Conservation (phyloP, 768 basidiomycete species). For the Lanmaoa pseudosensibilis region DNA sequence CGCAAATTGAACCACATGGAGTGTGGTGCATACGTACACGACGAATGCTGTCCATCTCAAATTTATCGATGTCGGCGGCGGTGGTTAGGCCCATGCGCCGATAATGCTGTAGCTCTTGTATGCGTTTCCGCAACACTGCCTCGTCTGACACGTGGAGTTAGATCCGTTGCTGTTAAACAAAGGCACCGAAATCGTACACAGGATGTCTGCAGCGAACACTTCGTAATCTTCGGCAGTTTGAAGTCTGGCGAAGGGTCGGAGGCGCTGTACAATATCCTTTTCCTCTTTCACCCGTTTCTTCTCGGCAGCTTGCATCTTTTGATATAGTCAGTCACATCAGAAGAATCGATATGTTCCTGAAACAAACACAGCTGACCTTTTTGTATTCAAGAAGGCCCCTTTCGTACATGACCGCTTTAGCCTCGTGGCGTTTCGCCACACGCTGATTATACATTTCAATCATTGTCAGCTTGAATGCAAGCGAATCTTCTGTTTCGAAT, state of each 20-base stretch:
- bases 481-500: conserved; percentile 79
- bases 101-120: conserved; percentile 89
- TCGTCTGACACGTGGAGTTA: conserved; percentile 60
- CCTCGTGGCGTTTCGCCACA: conserved; percentile 79
- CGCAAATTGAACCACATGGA: background rate
- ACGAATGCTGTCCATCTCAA: conserved; percentile 70
- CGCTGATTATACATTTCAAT: conserved; percentile 91
- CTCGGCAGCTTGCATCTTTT: conserved; percentile 85
- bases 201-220: conserved; percentile 78
- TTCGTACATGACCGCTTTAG: conserved; percentile 89
- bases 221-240: conserved; percentile 94
- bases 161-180: background rate
- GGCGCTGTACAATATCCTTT: conserved; percentile 82
- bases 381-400: conserved; percentile 91
- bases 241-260: conserved; percentile 87
- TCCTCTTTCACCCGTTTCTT: conserved; percentile 91
- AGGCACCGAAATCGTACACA: conserved; percentile 58
- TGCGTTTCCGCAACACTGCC: conserved; percentile 79
- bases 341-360: background rate
- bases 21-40: conserved; percentile 49
- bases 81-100: conserved; percentile 83
- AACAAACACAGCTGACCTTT: conserved; percentile 56
- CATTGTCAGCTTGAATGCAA: conserved; percentile 84
- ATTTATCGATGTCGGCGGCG: conserved; percentile 87
- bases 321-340: conserved; percentile 7